Percentiles rank a stretch among this genome's conserved stretches.
These are phyloP conservation scores for Neurospora sp. DNA, from an alignment of 495 filamentous ascomycete genomes.

Conservation along the genomic window DNA sequence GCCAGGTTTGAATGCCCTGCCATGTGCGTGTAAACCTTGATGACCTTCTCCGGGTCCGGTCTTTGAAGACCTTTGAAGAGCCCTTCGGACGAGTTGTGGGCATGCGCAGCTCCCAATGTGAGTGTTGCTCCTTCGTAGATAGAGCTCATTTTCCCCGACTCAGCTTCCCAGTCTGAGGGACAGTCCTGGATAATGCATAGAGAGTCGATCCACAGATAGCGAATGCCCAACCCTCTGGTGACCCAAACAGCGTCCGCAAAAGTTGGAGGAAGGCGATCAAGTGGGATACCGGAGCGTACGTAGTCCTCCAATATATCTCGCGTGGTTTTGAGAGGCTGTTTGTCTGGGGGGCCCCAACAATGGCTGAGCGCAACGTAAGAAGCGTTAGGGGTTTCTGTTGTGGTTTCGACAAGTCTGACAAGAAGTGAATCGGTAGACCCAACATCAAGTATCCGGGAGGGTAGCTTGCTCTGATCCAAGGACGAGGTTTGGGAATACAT, in stretches of 20 bases:
- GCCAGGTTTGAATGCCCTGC: not conserved
- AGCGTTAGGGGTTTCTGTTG: not conserved
- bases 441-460: not conserved
- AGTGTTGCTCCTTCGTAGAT: not conserved
- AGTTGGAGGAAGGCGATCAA: not conserved
- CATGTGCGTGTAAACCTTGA: not conserved
- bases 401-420: not conserved
- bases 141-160: not conserved
- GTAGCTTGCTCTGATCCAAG: not conserved
- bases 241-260: not conserved
- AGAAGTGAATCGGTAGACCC: not conserved
- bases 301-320: not conserved
- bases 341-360: not conserved
- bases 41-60: not conserved
- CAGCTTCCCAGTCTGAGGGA: not conserved
- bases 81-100: not conserved
- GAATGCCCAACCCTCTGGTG: not conserved
- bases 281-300: not conserved
- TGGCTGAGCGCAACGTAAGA: not conserved
- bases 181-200: not conserved
- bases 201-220: not conserved
- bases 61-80: not conserved
- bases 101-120: not conserved
- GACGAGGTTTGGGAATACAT: not conserved
- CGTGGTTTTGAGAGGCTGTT: not conserved